These are phyloP conservation scores for Fusarium sp. DNA, from an alignment of 2,329 filamentous ascomycete genomes.

Conservation along the genomic window DNA sequence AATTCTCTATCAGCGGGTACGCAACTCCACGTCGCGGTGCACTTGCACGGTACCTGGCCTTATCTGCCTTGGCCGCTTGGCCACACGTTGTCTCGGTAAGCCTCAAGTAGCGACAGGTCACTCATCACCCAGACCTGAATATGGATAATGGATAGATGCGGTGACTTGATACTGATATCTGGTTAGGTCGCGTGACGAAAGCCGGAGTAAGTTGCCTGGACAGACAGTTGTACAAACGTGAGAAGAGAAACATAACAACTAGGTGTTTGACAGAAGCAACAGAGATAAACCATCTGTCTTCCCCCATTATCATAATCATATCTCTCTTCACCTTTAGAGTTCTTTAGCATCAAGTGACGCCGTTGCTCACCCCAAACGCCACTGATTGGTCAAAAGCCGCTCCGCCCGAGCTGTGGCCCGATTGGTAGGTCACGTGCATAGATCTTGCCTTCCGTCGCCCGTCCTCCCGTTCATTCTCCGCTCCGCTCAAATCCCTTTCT, in stretches of 20 bases:
- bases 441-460: constrained; percentile 42
- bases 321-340: background rate
- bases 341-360: constrained; percentile 34
- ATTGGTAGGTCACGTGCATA: constrained; percentile 45
- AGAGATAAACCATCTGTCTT: background rate
- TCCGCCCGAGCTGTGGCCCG: constrained; percentile 17
- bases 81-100: constrained; percentile 13
- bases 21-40: constrained; percentile 8
- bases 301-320: background rate
- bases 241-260: background rate
- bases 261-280: background rate
- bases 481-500: constrained; percentile 46
- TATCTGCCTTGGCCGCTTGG: constrained; percentile 11
- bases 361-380: constrained; percentile 35
- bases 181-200: constrained; percentile 38
- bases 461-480: constrained; percentile 46
- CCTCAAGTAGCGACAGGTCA: constrained; percentile 23
- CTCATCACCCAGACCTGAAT: constrained; percentile 1
- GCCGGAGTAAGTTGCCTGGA: background rate
- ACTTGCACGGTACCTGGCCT: constrained; percentile 27
- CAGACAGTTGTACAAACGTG: background rate
- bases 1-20: constrained; percentile 20
- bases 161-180: constrained; percentile 7
- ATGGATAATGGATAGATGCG: constrained; percentile 3
- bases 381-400: constrained; percentile 17